Evolutionary conservation across 2,329 filamentous ascomycete genomes (phyloP), one percentile per base, ranked within the genome.

Genomic region (Fusarium dimerum): DNA sequence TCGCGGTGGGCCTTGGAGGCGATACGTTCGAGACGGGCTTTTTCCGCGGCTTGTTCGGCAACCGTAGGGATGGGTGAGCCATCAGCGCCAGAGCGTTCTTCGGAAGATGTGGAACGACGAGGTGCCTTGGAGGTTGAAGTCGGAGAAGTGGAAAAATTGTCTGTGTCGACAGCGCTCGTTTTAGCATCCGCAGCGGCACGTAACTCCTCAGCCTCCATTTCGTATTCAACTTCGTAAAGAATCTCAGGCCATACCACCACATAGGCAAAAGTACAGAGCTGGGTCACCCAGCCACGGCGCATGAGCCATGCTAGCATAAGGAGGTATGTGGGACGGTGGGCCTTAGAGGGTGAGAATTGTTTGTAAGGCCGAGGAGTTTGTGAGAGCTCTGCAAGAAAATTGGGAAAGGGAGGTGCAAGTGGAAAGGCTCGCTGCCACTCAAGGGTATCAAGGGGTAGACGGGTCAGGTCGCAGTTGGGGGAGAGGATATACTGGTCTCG

Each of bases 241-340:
- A 96, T 89, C 67, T 93, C 87, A 3, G 89, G 86, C 72, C 87
- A 87, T 40, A 94, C 89, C 45, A 93, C 84, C 41, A 97, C 85
- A 78, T 94, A 96, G 12, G 88, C 90, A 70, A 95, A 97, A 1
- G 91, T 94, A 57, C 92, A 89, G 6, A 99, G 80, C 69, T 97
- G 92, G 1, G 90, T 96, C 1, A 97, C 92, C 89, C 94, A 96
- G 13, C 91, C 92, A 43, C 91, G 89, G 40, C 92, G 86, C 76
- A 97, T 85, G 9, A 99, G 81, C 91, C 93, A 99, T 18, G 91
- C 92, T 26, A 99, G 78, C 71, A 97, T 96, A 34, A 90, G 84
- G 71, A 97, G 87, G 70, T 97, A 99, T 2, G 87, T 86, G 7
- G 87, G 86, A 41, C 93, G 89, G 68, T 97, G 92, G 64, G 90